Base-by-base conservation (phyloP, 768 basidiomycete species). In the Lactifluus rugatus region DNA sequence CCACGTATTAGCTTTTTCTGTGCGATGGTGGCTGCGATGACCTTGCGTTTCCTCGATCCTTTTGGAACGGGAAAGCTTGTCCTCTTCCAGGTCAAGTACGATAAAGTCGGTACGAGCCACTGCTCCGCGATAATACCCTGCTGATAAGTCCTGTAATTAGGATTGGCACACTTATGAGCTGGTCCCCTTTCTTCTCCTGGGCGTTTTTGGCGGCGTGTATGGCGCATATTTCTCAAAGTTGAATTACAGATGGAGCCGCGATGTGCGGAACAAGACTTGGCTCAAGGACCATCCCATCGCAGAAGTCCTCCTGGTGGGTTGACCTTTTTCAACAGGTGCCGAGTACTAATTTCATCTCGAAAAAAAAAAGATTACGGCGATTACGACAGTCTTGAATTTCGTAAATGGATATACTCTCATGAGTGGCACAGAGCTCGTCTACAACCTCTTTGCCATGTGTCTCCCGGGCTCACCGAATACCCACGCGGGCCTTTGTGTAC, bases 21-120 rank as follows among this genome's bases (percentile, higher is more conserved):
- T 68, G 96, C 96, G 2, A 85, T 98, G 80, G 90, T 98, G 63
- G 96, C 96, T 2, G 95, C 95, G 1, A 87, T 97, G 65, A 95
- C 95, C 0, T 75, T 99, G 46, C 81, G 85, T 72, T 87, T 94
- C 59, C 83, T 98, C 36, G 89, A 99, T 70, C 96, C 96, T 0
- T 97, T 97, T 66, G 89, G 92, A 14, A 95, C 91, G 5, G 93
- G 93, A 23, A 96, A 96, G 69, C 76, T 97, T 21, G 93, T 96
- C 0, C 74, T 96, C 44, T 93, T 93, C 70, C 89, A 91, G 66
- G 91, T 94, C 42, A 89, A 86, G 0, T 96, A 94, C 66, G 86
- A 88, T 68, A 89, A 82, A 75, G 90, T 85, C 54, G 10, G 65
- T 26, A 7, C 11, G 11, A 23, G 9, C 21, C 16, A 13, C 13